phyloP scores from a whole-genome alignment of 2,329 filamentous ascomycete species.

The Alternaria arbusti region DNA sequence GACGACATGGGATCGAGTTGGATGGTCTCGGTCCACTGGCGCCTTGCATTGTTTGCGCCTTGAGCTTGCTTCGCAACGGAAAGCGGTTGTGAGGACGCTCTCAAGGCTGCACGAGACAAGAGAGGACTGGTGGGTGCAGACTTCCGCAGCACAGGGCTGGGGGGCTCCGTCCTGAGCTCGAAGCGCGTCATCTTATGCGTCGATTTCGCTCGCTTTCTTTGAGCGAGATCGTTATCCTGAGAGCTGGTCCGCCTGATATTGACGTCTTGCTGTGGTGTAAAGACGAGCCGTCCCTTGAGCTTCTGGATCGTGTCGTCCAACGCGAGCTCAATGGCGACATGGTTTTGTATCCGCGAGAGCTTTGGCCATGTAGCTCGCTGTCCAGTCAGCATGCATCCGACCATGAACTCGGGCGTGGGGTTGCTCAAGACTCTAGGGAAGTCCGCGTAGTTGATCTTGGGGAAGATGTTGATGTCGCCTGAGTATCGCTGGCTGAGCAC shows the following conservation, averaged over 20 bases:
- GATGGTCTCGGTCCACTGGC: constrained; percentile 4
- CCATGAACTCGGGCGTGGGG: constrained; percentile 85
- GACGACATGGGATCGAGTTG: constrained; percentile 37
- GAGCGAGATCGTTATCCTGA: constrained; percentile 29
- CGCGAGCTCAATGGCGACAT: constrained; percentile 86
- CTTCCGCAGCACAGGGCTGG: constrained; percentile 24
- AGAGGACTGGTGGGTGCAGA: constrained; percentile 25
- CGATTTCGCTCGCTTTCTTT: constrained; percentile 20
- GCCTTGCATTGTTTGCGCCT: constrained; percentile 11
- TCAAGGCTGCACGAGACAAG: constrained; percentile 18
- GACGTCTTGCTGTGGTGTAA: constrained; percentile 64
- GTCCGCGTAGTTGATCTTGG: constrained; percentile 75
- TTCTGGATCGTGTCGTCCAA: constrained; percentile 76
- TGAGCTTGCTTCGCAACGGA: constrained; percentile 21
- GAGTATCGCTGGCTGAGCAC: constrained; percentile 91
- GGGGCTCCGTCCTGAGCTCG: constrained; percentile 23
- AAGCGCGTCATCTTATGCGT: constrained; percentile 32
- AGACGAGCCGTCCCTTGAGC: constrained; percentile 71
- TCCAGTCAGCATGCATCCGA: constrained; percentile 75
- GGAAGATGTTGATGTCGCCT: constrained; percentile 93
- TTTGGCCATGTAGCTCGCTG: constrained; percentile 93
- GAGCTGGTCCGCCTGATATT: constrained; percentile 33
- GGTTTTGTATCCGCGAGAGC: constrained; percentile 81
- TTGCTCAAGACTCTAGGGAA: constrained; percentile 81
- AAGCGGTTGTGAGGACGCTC: constrained; percentile 6